phyloP scores from a whole-genome alignment of 345 rosid species.

The Cochlearia excelsa region DNA sequence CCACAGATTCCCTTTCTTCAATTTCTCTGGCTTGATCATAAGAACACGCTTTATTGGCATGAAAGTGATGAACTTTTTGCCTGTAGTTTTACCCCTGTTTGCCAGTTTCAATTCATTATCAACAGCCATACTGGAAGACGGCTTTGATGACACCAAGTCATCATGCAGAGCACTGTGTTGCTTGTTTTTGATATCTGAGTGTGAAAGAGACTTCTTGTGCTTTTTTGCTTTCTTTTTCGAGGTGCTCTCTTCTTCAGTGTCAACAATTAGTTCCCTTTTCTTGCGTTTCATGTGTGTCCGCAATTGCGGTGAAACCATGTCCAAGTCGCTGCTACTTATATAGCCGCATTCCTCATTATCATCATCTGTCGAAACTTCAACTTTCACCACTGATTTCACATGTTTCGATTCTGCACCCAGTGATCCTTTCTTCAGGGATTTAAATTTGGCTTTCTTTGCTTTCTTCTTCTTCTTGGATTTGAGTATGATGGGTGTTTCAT shows the following conservation, averaged over 20 bases:
- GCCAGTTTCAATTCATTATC: slow-evolving; percentile 65
- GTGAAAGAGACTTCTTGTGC: slow-evolving; percentile 48
- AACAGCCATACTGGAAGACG: slow-evolving; percentile 38
- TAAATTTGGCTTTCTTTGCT: slow-evolving; percentile 85
- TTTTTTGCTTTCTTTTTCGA: slow-evolving; percentile 77
- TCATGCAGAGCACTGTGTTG: slow-evolving; percentile 45
- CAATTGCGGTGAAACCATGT: slow-evolving; percentile 46
- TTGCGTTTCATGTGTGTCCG: slow-evolving; percentile 56
- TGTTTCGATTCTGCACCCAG: slow-evolving; percentile 59
- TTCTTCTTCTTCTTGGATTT: slow-evolving; percentile 86
- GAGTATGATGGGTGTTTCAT: slow-evolving; percentile 43
- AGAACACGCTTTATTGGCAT: slow-evolving; percentile 83
- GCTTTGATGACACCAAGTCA: slow-evolving; percentile 41
- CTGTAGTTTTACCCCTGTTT: slow-evolving; percentile 67
- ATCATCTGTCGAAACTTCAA: slow-evolving; percentile 42
- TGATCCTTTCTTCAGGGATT: slow-evolving; percentile 86
- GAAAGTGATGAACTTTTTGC: slow-evolving; percentile 70
- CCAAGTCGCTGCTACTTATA: slow-evolving; percentile 54
- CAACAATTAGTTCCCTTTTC: slow-evolving; percentile 45
- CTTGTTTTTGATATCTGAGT: slow-evolving; percentile 43
- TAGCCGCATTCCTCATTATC: slow-evolving; percentile 47
- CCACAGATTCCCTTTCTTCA: slow-evolving; percentile 88
- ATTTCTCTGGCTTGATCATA: slow-evolving; percentile 83
- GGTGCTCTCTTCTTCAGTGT: slow-evolving; percentile 51
- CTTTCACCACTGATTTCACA: slow-evolving; percentile 48